Evolutionary conservation across 202 grass and related monocot species (phyloP).

Genomic region (Digitaria exilis): DNA sequence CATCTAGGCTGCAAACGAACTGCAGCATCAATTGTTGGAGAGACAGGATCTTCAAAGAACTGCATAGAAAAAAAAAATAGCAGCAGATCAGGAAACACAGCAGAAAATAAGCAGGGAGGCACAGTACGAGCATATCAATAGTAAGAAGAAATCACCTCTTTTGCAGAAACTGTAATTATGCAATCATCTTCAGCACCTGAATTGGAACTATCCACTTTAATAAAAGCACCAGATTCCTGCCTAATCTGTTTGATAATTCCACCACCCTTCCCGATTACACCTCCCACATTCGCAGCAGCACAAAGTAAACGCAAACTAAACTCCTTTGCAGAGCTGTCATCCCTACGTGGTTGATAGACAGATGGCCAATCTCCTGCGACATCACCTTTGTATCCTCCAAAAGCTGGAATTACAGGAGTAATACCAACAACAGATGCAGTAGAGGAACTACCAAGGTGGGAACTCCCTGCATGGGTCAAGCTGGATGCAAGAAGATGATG

Average conservation of each 20-base stretch:
- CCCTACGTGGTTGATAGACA: constrained; percentile 68
- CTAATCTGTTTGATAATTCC: constrained; percentile 96
- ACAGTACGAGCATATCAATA: not conserved
- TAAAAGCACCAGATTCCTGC: constrained; percentile 92
- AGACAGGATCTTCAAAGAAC: constrained; percentile 92
- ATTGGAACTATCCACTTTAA: constrained; percentile 79
- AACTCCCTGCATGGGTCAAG: constrained; percentile 49
- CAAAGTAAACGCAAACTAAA: constrained; percentile 88
- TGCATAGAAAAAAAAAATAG: constrained; percentile 48
- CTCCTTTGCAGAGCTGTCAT: constrained; percentile 77
- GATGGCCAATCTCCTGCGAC: constrained; percentile 72
- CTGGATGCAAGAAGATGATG: constrained; percentile 68
- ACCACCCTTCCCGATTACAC: constrained; percentile 95
- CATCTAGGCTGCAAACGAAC: constrained; percentile 85
- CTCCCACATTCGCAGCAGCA: constrained; percentile 67
- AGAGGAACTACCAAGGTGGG: constrained; percentile 59
- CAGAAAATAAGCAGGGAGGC: not conserved
- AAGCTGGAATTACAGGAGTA: constrained; percentile 57
- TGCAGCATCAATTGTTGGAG: constrained; percentile 88
- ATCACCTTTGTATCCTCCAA: constrained; percentile 79
- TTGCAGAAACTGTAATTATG: constrained; percentile 93
- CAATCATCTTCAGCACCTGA: constrained; percentile 75
- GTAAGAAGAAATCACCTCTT: constrained; percentile 55
- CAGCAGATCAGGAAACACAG: constrained; percentile 12
- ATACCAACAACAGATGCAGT: constrained; percentile 64